A percentile compares a stretch with the other conserved stretches of the same genome.
phyloP scores from a whole-genome alignment of 2,329 filamentous ascomycete species.

The Claviceps sp. region DNA sequence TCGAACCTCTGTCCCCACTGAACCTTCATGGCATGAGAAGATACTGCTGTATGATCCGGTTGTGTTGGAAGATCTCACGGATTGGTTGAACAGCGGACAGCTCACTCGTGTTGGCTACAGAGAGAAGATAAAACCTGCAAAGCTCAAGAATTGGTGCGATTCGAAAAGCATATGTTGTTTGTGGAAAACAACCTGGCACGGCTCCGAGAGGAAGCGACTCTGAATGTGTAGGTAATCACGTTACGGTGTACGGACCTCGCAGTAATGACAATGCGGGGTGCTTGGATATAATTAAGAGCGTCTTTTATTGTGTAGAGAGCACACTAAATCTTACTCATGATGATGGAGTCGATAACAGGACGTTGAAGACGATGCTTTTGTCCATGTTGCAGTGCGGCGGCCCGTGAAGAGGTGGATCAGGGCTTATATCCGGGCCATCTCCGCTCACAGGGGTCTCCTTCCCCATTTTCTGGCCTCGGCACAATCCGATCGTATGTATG shows the following conservation, averaged over 20 bases:
- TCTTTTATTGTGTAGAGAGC: not conserved
- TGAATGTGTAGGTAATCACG: not conserved
- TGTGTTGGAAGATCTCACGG: constrained; percentile 69
- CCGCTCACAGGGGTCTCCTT: not conserved
- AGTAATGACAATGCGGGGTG: constrained; percentile 1
- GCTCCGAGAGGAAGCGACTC: constrained; percentile 35
- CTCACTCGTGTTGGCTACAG: constrained; percentile 51
- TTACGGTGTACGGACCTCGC: not conserved
- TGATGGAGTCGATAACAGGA: not conserved
- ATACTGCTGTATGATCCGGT: constrained; percentile 91
- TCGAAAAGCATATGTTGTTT: constrained; percentile 74
- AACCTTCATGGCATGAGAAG: constrained; percentile 75
- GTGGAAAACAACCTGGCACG: constrained; percentile 45
- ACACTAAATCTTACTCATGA: not conserved
- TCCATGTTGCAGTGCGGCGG: not conserved
- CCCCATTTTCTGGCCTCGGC: not conserved
- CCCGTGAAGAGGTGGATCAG: not conserved
- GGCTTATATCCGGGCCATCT: not conserved
- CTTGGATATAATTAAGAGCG: not conserved
- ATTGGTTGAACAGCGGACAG: constrained; percentile 67
- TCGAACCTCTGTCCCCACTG: constrained; percentile 31
- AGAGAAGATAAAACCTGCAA: constrained; percentile 44
- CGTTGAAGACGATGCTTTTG: too few species aligned
- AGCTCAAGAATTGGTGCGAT: constrained; percentile 85
- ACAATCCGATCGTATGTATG: too few species aligned